Percentiles rank a stretch among this genome's conserved stretches.
Evolutionary conservation across 306 rosid species (phyloP).

Genomic region (Arachis stenosperma): DNA sequence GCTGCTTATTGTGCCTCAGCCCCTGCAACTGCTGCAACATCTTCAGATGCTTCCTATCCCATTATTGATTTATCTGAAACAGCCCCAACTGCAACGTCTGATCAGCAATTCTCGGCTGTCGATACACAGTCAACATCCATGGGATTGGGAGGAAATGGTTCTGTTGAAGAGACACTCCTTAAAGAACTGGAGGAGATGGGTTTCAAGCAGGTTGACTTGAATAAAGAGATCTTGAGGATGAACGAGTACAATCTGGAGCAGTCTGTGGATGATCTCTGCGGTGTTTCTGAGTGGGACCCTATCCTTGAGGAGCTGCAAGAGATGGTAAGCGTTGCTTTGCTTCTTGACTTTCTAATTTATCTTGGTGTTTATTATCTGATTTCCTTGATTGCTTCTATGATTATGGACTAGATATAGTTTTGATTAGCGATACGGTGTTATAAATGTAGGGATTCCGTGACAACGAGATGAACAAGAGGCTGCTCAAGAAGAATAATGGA

Average conservation of each 20-base stretch:
- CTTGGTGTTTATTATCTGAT: not conserved
- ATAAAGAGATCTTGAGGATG: constrained; percentile 77
- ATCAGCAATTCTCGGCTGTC: not conserved
- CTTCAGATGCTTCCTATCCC: constrained; percentile 55
- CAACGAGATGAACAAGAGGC: constrained; percentile 65
- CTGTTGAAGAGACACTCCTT: constrained; percentile 68
- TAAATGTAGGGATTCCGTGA: constrained; percentile 76
- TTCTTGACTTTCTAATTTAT: not conserved
- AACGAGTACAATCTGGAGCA: constrained; percentile 73
- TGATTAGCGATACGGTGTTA: constrained; percentile 19
- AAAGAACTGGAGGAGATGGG: constrained; percentile 88
- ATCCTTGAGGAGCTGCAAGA: constrained; percentile 78
- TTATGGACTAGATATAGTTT: not conserved
- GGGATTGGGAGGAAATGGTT: constrained; percentile 34
- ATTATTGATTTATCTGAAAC: constrained; percentile 45
- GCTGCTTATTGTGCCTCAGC: constrained; percentile 13
- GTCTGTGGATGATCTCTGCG: constrained; percentile 82
- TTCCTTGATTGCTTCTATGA: not conserved
- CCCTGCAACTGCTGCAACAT: constrained; percentile 34
- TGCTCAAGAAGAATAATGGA: constrained; percentile 84
- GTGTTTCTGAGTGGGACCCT: constrained; percentile 80
- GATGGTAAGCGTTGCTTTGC: constrained; percentile 60
- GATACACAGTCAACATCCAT: constrained; percentile 38
- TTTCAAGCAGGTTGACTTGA: constrained; percentile 69
- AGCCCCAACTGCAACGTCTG: constrained; percentile 26